These are phyloP conservation scores for Aaosphaeria arxii DNA, from an alignment of 2,329 filamentous ascomycete genomes.

Conservation along the genomic window DNA sequence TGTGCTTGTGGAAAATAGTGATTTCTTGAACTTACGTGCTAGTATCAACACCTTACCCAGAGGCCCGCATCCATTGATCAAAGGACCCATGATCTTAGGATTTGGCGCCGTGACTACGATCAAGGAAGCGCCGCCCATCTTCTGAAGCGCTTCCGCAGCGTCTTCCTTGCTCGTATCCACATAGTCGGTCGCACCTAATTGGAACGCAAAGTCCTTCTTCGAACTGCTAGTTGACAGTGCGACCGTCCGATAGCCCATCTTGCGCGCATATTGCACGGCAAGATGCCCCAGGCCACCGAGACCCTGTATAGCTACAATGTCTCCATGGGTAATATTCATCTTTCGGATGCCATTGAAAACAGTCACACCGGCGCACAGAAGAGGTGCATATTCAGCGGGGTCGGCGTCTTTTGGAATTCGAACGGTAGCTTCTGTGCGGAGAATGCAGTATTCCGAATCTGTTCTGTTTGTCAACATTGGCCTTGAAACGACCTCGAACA, in stretches of 20 bases:
- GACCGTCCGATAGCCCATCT: conserved; percentile 53
- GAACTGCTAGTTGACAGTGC: conserved; percentile 48
- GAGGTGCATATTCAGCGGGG: conserved; percentile 44
- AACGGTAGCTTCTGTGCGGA: conserved; percentile 60
- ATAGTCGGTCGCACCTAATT: conserved; percentile 58
- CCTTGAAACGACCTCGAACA: background rate
- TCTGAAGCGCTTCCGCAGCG: conserved; percentile 48
- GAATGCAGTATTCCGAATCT: conserved; percentile 59
- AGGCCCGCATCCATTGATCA: conserved; percentile 54
- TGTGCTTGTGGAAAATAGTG: background rate
- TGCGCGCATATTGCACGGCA: conserved; percentile 51
- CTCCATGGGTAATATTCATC: conserved; percentile 46
- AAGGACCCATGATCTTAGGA: conserved; percentile 50
- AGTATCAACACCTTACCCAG: conserved; percentile 61
- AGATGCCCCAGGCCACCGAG: conserved; percentile 54
- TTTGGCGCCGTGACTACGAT: conserved; percentile 64
- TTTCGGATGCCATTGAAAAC: conserved; percentile 53
- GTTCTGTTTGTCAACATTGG: background rate
- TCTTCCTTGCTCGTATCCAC: conserved; percentile 54
- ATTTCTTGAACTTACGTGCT: conserved; percentile 37
- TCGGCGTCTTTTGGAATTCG: conserved; percentile 48
- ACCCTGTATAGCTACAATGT: conserved; percentile 51
- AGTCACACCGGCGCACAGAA: conserved; percentile 50
- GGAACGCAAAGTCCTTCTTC: conserved; percentile 54
- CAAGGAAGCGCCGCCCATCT: conserved; percentile 60